These are phyloP conservation scores for Penicillium rolfsii DNA, from an alignment of 2,329 filamentous ascomycete species.

Conservation along the genomic window DNA sequence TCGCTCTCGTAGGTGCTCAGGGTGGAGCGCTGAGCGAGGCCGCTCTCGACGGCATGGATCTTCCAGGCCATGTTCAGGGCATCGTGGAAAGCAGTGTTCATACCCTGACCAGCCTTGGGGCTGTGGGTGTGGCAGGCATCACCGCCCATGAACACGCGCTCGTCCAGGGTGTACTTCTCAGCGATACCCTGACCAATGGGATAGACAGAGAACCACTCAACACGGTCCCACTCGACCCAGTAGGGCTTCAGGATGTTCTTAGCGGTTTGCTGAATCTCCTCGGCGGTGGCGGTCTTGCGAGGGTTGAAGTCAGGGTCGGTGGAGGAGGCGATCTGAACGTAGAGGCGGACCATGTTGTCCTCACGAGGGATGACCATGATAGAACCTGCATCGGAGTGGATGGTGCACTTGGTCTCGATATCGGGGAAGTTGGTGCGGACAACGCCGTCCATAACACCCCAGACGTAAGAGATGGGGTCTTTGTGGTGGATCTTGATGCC, in stretches of 20 bases:
- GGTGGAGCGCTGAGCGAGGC: slow-evolving; percentile 74
- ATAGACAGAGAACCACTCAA: slow-evolving; percentile 69
- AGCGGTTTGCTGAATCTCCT: slow-evolving; percentile 62
- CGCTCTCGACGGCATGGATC: slow-evolving; percentile 84
- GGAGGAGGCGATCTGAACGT: slow-evolving; percentile 64
- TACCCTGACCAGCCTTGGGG: slow-evolving; percentile 67
- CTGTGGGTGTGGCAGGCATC: slow-evolving; percentile 67
- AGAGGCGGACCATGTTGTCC: slow-evolving; percentile 55
- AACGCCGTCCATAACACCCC: slow-evolving; percentile 69
- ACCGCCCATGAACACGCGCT: slow-evolving; percentile 68
- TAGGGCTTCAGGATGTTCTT: slow-evolving; percentile 64
- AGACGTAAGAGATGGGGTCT: slow-evolving; percentile 66
- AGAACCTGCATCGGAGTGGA: slow-evolving; percentile 65
- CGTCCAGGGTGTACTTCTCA: slow-evolving; percentile 66
- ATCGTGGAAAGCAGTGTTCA: slow-evolving; percentile 63
- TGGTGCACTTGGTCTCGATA: slow-evolving; percentile 71
- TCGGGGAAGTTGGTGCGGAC: slow-evolving; percentile 66
- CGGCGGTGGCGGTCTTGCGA: slow-evolving; percentile 61
- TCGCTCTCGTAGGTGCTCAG: slow-evolving; percentile 86
- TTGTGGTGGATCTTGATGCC: slow-evolving; percentile 68
- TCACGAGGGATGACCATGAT: slow-evolving; percentile 65
- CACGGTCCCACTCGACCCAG: slow-evolving; percentile 64
- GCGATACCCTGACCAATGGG: slow-evolving; percentile 68
- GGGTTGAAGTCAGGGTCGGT: slow-evolving; percentile 65
- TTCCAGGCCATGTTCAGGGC: slow-evolving; percentile 95